Evolutionary conservation across 768 basidiomycete species (phyloP).

Genomic region (Leucosporidium scottii): DNA sequence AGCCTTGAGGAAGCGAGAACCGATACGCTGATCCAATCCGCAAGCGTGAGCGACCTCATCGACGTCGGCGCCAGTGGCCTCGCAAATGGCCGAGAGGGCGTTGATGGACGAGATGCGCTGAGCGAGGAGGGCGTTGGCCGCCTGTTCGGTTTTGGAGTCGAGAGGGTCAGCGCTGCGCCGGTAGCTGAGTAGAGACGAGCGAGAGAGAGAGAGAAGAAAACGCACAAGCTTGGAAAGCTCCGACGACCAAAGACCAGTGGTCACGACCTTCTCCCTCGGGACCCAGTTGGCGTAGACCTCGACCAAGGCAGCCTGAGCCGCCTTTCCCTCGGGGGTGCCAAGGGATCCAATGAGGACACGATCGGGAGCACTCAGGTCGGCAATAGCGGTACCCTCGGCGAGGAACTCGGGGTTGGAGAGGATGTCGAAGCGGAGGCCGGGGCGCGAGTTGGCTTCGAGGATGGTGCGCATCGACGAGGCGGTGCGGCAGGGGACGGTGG

Average conservation of each 20-base stretch:
- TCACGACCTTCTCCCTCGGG: constrained; percentile 70
- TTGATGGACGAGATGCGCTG: constrained; percentile 98
- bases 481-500: constrained; percentile 96
- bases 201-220: neutral
- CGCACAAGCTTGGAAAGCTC: constrained; percentile 82
- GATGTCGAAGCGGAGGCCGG: constrained; percentile 87
- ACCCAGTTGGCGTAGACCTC: constrained; percentile 96
- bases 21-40: constrained; percentile 85
- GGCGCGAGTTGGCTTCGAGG: constrained; percentile 93
- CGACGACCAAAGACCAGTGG: constrained; percentile 96
- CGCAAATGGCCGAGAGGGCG: constrained; percentile 95
- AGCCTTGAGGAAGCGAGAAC: constrained; percentile 89
- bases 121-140: constrained; percentile 98
- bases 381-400: constrained; percentile 94
- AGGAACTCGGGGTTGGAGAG: constrained; percentile 99
- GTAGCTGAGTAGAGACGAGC: too few species aligned
- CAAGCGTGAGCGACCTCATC: constrained; percentile 94
- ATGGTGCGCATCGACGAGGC: constrained; percentile 99
- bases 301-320: constrained; percentile 66
- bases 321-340: constrained; percentile 73
- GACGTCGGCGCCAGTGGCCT: constrained; percentile 96
- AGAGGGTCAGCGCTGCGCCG: neutral
- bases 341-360: constrained; percentile 96
- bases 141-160: constrained; percentile 43
- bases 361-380: constrained; percentile 80